phyloP scores from a whole-genome alignment of 116 monocot genomes.

The Cymodocea nodosa region DNA sequence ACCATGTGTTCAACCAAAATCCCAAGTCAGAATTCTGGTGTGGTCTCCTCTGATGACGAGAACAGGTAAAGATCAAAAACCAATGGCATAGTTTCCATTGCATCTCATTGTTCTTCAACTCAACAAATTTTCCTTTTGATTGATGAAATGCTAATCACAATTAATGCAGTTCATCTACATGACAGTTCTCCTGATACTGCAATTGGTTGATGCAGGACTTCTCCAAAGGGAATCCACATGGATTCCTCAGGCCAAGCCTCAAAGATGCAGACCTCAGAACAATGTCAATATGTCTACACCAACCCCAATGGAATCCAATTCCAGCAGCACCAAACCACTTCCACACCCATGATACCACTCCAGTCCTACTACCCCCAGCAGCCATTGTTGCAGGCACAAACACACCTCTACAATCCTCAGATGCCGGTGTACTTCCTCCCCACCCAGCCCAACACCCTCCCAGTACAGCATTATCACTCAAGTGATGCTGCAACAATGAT shows the following conservation, averaged over 20 bases:
- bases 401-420: constrained; percentile 28
- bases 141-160: no score
- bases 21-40: constrained; percentile 8
- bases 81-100: constrained; percentile 20
- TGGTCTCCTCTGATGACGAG: constrained; percentile 49
- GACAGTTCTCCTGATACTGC: no score
- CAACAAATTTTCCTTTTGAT: no score
- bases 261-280: constrained; percentile 1
- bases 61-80: constrained; percentile 7
- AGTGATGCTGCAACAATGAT: constrained; percentile 4
- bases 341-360: constrained; percentile 6
- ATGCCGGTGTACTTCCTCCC: constrained; percentile 54
- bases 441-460: constrained; percentile 27
- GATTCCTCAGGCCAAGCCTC: no score
- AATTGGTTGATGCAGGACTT: not conserved
- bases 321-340: constrained; percentile 19
- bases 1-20: constrained; percentile 26
- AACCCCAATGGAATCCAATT: constrained; percentile 20
- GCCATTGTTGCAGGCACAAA: constrained; percentile 21
- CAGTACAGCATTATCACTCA: constrained; percentile 10
- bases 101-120: no score
- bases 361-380: constrained; percentile 21
- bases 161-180: no score
- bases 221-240: constrained; percentile 6
- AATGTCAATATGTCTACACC: constrained; percentile 30